phyloP scores from a whole-genome alignment of 371 early-diverging fungal genomes.

The Mucor mucedo region DNA sequence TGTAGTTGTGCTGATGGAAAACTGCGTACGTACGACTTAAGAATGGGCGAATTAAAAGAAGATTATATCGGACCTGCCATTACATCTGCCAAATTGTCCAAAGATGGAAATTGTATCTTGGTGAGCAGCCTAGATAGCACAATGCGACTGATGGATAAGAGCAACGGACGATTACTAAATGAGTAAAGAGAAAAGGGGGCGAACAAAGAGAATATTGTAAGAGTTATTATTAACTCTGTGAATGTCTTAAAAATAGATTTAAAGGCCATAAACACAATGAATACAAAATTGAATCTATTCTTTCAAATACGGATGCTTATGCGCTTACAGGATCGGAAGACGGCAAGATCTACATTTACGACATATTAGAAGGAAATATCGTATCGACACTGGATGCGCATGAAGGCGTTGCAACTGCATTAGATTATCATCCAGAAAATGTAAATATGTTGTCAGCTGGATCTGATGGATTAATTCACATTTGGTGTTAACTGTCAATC shows the following conservation, averaged over 20 bases:
- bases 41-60: slow-evolving; percentile 70
- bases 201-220: too few species aligned
- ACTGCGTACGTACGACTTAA: slow-evolving; percentile 84
- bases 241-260: slow-evolving; percentile 55
- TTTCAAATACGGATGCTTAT: slow-evolving; percentile 74
- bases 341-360: slow-evolving; percentile 86
- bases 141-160: slow-evolving; percentile 83
- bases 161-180: slow-evolving; percentile 76
- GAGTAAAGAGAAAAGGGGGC: slow-evolving; percentile 51
- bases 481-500: slow-evolving; percentile 45
- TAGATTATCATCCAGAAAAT: slow-evolving; percentile 54
- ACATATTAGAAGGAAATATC: slow-evolving; percentile 68
- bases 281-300: slow-evolving; percentile 73
- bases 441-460: slow-evolving; percentile 57
- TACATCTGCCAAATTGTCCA: slow-evolving; percentile 75
- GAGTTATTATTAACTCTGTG: not conserved
- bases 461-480: slow-evolving; percentile 59
- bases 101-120: slow-evolving; percentile 80
- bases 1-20: slow-evolving; percentile 82
- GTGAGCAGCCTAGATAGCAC: slow-evolving; percentile 77
- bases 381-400: slow-evolving; percentile 34
- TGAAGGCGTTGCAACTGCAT: slow-evolving; percentile 38
- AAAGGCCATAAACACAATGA: slow-evolving; percentile 81
- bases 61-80: slow-evolving; percentile 84
- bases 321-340: slow-evolving; percentile 93